These are phyloP conservation scores for Neoascochyta sp. DNA, from an alignment of 2,329 filamentous ascomycete genomes.

Conservation along the genomic window DNA sequence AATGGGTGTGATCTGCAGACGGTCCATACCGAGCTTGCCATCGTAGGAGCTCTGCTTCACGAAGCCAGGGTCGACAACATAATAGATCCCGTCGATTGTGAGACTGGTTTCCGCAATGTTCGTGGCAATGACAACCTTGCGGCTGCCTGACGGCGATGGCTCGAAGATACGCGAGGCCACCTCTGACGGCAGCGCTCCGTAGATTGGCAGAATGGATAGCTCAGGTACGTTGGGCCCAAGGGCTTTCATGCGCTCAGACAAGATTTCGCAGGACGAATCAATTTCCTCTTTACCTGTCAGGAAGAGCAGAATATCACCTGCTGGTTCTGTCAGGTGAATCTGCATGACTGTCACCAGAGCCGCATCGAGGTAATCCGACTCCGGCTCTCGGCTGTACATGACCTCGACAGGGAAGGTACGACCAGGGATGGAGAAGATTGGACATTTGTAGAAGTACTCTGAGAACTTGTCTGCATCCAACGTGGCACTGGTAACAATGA, in stretches of 20 bases:
- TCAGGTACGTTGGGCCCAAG: conserved; percentile 87
- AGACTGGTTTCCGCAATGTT: conserved; percentile 98
- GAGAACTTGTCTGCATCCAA: conserved; percentile 98
- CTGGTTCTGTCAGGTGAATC: conserved; percentile 88
- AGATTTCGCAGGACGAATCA: conserved; percentile 86
- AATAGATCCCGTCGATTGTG: conserved; percentile 96
- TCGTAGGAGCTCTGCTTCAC: conserved; percentile 98
- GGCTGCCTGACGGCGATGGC: conserved; percentile 75
- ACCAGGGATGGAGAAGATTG: conserved; percentile 94
- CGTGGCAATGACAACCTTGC: conserved; percentile 96
- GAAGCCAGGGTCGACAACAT: conserved; percentile 94
- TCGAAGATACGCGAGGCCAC: conserved; percentile 95
- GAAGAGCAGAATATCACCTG: conserved; percentile 93
- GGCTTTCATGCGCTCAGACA: conserved; percentile 95
- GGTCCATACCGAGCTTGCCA: conserved; percentile 96
- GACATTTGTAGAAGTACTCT: conserved; percentile 90
- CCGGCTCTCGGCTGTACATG: conserved; percentile 90
- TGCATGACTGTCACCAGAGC: conserved; percentile 97
- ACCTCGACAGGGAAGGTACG: conserved; percentile 94
- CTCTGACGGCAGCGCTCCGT: conserved; percentile 86
- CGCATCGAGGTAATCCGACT: conserved; percentile 91
- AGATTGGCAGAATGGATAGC: conserved; percentile 90
- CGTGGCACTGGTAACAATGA: conserved; percentile 98
- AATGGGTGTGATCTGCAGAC: conserved; percentile 90
- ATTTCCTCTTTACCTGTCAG: conserved; percentile 98